These are phyloP conservation scores for Hymenoscyphus salicellus DNA, from an alignment of 2,329 filamentous ascomycete genomes.

Conservation along the genomic window DNA sequence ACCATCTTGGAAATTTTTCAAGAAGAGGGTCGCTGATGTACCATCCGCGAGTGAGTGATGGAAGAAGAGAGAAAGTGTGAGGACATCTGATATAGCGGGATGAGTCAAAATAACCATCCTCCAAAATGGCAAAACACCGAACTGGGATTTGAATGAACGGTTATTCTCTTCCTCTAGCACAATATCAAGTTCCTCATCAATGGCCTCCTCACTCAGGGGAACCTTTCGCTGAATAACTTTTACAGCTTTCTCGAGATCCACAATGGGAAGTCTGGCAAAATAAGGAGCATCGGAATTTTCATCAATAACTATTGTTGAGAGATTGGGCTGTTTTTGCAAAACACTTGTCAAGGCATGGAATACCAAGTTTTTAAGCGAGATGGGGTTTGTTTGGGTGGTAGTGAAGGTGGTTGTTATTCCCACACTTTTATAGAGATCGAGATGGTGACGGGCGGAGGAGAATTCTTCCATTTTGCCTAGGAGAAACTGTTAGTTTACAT, in stretches of 20 bases:
- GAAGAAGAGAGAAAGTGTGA: constrained; percentile 1
- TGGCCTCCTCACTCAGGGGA: background rate
- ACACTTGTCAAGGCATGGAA: background rate
- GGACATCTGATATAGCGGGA: background rate
- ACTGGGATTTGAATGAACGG: background rate
- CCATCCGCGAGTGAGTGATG: constrained; percentile 6
- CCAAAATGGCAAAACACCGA: constrained; percentile 3
- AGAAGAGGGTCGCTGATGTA: background rate
- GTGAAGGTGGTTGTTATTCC: constrained; percentile 4
- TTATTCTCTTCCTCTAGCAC: background rate
- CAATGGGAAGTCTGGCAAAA: background rate
- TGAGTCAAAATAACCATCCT: background rate
- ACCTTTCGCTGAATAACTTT: background rate
- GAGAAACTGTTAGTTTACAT: background rate
- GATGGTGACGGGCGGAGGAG: constrained; percentile 5
- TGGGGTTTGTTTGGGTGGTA: background rate
- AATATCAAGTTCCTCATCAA: background rate
- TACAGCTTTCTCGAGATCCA: background rate
- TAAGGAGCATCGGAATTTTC: background rate
- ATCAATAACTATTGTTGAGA: background rate
- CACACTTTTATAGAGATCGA: constrained; percentile 1
- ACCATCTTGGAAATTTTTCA: background rate
- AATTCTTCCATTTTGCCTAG: constrained; percentile 10
- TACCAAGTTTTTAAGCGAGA: background rate
- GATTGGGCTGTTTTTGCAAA: background rate